Conservation (phyloP, 129 eudicot species). For the Logfia minima region DNA sequence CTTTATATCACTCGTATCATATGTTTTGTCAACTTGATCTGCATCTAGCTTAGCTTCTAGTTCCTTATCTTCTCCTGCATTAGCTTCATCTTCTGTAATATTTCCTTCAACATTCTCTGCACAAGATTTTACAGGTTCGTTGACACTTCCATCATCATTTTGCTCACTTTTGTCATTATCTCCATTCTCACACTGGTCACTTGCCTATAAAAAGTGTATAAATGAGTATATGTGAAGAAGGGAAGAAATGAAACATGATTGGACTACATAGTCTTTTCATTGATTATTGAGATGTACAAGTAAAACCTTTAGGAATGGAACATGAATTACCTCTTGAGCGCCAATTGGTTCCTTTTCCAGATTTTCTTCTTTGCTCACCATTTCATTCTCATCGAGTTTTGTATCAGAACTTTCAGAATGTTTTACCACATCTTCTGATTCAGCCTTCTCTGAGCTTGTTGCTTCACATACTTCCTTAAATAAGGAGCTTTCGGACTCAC, state of each 20-base stretch:
- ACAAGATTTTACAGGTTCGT: background rate
- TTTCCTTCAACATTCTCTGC: slow-evolving; percentile 13
- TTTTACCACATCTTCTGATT: background rate
- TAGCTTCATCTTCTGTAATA: slow-evolving; percentile 20
- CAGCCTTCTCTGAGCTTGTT: background rate
- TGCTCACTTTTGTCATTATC: background rate
- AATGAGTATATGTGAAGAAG: background rate
- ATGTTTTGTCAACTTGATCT: background rate
- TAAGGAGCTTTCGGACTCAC: background rate
- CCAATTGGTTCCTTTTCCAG: background rate
- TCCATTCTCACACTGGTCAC: background rate
- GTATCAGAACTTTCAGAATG: background rate
- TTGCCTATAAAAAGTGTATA: background rate
- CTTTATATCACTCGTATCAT: background rate
- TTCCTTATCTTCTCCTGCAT: background rate
- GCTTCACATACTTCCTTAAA: slow-evolving; percentile 13
- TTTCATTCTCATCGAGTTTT: background rate
- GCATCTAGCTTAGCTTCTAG: background rate
- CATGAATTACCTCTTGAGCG: slow-evolving; percentile 31
- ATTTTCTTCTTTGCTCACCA: background rate
- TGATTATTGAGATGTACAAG: slow-evolving; percentile 9
- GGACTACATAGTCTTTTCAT: background rate
- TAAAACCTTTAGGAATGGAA: slow-evolving; percentile 14
- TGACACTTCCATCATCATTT: background rate
- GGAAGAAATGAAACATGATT: background rate